Evolutionary conservation across 2,329 filamentous ascomycete species (phyloP).

Genomic region (Pseudogymnoascus sp.): DNA sequence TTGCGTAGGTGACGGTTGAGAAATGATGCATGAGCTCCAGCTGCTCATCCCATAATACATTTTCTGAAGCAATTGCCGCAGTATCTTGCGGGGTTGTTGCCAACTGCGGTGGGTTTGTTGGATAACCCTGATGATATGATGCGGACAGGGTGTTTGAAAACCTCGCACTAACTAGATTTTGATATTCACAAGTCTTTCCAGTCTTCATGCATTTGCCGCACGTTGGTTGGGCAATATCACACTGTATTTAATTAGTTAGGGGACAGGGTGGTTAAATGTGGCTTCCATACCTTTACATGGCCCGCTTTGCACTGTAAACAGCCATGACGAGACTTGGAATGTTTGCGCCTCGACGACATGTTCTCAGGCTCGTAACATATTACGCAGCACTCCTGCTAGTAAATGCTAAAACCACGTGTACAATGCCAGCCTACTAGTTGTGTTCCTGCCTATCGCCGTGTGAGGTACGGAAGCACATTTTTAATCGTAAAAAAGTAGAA

Average conservation of each 20-base stretch:
- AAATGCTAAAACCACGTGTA: neutral
- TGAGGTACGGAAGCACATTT: neutral
- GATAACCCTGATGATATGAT: neutral
- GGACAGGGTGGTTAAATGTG: neutral
- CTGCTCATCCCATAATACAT: neutral
- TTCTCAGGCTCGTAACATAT: neutral
- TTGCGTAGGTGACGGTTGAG: slow-evolving; percentile 9
- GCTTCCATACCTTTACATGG: slow-evolving; percentile 11
- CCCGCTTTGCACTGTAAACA: slow-evolving; percentile 14
- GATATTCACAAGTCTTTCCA: slow-evolving; percentile 8
- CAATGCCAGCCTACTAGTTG: neutral
- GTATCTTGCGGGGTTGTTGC: neutral
- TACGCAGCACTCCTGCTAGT: neutral
- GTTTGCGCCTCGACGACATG: slow-evolving; percentile 11
- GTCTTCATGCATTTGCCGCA: slow-evolving; percentile 10
- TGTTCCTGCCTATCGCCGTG: neutral
- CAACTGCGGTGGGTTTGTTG: neutral
- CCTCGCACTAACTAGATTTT: neutral
- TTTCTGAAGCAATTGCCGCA: neutral
- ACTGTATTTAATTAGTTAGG: neutral
- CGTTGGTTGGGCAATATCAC: slow-evolving; percentile 8
- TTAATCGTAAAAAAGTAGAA: neutral
- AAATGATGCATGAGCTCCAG: slow-evolving; percentile 15
- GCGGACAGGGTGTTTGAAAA: neutral
- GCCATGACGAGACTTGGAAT: slow-evolving; percentile 14